Conservation (phyloP, 129 eudicot species). For the Escallonia herrerae region DNA sequence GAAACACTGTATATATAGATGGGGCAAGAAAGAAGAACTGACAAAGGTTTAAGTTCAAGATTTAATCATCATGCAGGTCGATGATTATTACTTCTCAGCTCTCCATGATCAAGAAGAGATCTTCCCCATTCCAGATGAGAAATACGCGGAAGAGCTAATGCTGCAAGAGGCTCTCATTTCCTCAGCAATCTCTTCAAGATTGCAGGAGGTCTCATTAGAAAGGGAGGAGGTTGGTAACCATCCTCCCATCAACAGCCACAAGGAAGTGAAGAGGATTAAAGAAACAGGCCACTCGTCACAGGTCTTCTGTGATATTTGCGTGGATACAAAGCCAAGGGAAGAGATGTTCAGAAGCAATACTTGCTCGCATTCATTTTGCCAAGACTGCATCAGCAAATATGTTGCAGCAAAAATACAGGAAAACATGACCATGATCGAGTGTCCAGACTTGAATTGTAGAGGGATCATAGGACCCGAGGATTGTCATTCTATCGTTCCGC, state of each 20-base stretch:
- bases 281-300: constrained; percentile 4
- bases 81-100: constrained; percentile 33
- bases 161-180: constrained; percentile 25
- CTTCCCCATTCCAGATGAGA: constrained; percentile 31
- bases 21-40: too few species aligned
- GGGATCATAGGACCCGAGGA: not conserved
- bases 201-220: not conserved
- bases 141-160: constrained; percentile 16
- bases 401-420: constrained; percentile 22
- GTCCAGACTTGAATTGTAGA: constrained; percentile 19
- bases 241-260: not conserved
- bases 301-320: constrained; percentile 12
- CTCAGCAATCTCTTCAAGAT: not conserved
- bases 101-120: constrained; percentile 26
- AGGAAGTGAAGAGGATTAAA: not conserved
- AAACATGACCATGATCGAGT: constrained; percentile 2
- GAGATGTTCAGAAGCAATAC: constrained; percentile 11
- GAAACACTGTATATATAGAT: too few species aligned
- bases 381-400: constrained; percentile 15
- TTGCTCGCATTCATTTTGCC: constrained; percentile 21
- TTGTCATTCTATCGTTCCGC: constrained; percentile 10
- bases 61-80: constrained; percentile 4
- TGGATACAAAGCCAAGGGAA: constrained; percentile 8
- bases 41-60: too few species aligned
- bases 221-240: not conserved